Percentiles rank a stretch among this genome's conserved stretches.
Conservation (phyloP, 2,329 filamentous ascomycete species). For the Xylariaceae sp. region DNA sequence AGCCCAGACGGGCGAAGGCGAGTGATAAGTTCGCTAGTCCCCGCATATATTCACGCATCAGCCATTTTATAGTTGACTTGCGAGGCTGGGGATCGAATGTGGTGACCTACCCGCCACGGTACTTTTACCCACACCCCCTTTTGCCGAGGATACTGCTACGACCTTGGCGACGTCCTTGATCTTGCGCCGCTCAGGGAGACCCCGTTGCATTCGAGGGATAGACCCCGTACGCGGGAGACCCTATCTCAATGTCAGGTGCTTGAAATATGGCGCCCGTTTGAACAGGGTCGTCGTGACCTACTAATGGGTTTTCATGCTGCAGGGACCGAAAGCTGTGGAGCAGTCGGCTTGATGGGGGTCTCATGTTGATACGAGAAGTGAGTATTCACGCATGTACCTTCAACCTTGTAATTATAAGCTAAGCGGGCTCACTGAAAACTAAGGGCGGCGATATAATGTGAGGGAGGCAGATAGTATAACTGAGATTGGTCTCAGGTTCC, state of each 20-base stretch:
- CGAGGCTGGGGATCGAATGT: too few relatives aligned
- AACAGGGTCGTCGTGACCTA: conserved; percentile 34
- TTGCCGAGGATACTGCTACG: conserved; percentile 95
- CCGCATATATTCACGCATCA: too few relatives aligned
- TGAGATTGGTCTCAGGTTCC: too few relatives aligned
- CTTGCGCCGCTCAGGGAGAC: conserved; percentile 71
- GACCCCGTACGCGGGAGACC: conserved; percentile 75
- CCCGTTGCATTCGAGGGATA: conserved; percentile 71
- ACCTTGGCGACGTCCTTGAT: conserved; percentile 84
- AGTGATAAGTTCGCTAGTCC: conserved; percentile 77
- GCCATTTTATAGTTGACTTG: too few relatives aligned
- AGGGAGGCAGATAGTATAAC: too few relatives aligned
- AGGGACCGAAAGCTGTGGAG: conserved; percentile 51
- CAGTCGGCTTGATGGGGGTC: conserved; percentile 32
- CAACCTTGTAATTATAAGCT: too few relatives aligned
- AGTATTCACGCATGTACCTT: not conserved
- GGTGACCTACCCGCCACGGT: conserved; percentile 67
- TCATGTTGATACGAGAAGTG: conserved; percentile 30
- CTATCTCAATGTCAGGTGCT: too few relatives aligned
- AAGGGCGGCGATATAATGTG: too few relatives aligned
- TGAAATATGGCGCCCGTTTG: not conserved
- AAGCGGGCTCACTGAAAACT: too few relatives aligned
- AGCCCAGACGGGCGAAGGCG: conserved; percentile 74
- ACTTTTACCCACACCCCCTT: conserved; percentile 96
- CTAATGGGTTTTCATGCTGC: conserved; percentile 83